Conservation (phyloP, 169 alveolate species). For the Eimeria sp. region DNA sequence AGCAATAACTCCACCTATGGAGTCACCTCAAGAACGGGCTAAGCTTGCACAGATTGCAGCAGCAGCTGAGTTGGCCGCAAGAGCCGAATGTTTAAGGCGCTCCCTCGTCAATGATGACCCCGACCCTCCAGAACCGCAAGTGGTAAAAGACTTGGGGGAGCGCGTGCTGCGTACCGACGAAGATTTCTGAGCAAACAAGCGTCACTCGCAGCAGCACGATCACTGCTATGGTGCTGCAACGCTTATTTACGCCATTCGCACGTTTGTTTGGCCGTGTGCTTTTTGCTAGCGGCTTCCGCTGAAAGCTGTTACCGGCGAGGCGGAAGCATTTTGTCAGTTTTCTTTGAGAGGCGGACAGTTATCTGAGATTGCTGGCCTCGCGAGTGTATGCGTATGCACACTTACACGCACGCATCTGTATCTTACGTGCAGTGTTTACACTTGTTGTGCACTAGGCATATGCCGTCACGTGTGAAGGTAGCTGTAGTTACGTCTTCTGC, state of each 20-base stretch:
- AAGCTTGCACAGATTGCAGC: conserved; percentile 51
- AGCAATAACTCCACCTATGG: conserved; percentile 3
- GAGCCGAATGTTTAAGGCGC: conserved; percentile 59
- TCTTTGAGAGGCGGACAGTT: not conserved
- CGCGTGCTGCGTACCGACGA: conserved; percentile 65
- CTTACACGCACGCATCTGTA: not conserved
- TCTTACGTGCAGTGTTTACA: not conserved
- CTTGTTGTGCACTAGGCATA: not conserved
- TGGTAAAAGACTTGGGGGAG: conserved; percentile 38
- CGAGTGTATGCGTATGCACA: conserved; percentile 3
- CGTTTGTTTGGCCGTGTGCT: not conserved
- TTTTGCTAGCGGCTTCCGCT: not conserved
- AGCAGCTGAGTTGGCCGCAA: conserved; percentile 68
- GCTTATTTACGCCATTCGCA: not conserved
- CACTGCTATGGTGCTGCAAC: not conserved
- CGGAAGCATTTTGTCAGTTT: conserved; percentile 15
- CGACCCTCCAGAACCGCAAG: conserved; percentile 66
- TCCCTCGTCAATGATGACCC: conserved; percentile 77
- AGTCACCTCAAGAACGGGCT: conserved; percentile 19
- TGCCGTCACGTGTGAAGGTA: not conserved
- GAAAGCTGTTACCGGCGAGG: not conserved
- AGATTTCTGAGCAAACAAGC: conserved; percentile 35
- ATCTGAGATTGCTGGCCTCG: not conserved
- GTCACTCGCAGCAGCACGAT: not conserved
- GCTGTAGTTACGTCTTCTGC: not conserved